These are phyloP conservation scores for Ogataea thermomethanolica DNA, from an alignment of 805 yeast species.

Conservation along the genomic window DNA sequence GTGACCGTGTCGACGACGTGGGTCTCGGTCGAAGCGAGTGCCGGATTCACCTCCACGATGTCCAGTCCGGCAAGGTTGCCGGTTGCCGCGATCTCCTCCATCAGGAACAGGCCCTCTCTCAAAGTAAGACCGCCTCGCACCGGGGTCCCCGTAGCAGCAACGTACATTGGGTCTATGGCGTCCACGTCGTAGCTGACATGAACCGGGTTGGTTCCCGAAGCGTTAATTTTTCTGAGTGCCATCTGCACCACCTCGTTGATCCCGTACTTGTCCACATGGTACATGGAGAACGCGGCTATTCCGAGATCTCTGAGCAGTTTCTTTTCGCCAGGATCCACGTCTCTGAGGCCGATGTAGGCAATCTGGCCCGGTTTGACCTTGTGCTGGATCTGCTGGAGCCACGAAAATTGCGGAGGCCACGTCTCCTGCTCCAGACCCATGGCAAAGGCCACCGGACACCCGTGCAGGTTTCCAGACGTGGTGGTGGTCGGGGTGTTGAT, in stretches of 20 bases:
- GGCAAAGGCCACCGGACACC: constrained; percentile 91
- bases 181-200: constrained; percentile 95
- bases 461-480: constrained; percentile 88
- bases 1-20: constrained; percentile 82
- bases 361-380: constrained; percentile 64
- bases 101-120: constrained; percentile 89
- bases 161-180: constrained; percentile 90
- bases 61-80: constrained; percentile 88
- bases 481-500: constrained; percentile 85
- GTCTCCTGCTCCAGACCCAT: constrained; percentile 70
- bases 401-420: constrained; percentile 70
- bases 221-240: constrained; percentile 81
- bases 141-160: constrained; percentile 97
- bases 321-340: constrained; percentile 86
- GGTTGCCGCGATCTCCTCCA: constrained; percentile 87
- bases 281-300: constrained; percentile 89
- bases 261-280: constrained; percentile 92
- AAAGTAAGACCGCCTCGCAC: constrained; percentile 94
- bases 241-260: constrained; percentile 86
- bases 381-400: constrained; percentile 58
- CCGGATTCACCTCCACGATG: constrained; percentile 91
- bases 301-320: constrained; percentile 63
- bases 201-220: constrained; percentile 65
- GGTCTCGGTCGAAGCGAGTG: constrained; percentile 69
- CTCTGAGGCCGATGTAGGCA: constrained; percentile 92